These are phyloP conservation scores for Aspergillus sp. DNA, from an alignment of 2,329 filamentous ascomycete species.

Conservation along the genomic window DNA sequence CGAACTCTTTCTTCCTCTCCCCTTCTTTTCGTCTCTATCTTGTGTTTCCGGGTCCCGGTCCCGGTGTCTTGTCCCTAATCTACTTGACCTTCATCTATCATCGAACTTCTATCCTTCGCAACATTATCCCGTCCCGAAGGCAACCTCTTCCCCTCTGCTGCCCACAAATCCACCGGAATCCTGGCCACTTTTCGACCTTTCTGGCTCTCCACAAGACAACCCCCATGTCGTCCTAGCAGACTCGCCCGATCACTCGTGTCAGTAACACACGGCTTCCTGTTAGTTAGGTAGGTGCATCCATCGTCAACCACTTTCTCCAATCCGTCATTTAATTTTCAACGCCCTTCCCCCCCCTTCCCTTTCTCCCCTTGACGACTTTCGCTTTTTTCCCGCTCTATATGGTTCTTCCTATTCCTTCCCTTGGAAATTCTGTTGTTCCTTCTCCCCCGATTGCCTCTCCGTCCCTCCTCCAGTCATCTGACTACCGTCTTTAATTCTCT, in stretches of 20 bases:
- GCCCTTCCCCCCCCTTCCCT: constrained; percentile 1
- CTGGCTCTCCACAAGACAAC: constrained; percentile 8
- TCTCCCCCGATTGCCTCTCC: constrained; percentile 5
- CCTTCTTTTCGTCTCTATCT: neutral
- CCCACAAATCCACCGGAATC: constrained; percentile 11
- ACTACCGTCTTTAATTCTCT: constrained; percentile 1
- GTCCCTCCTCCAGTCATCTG: constrained; percentile 4
- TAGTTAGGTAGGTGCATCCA: constrained; percentile 22
- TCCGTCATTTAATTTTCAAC: constrained; percentile 6
- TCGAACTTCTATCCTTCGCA: neutral
- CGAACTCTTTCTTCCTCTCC: constrained; percentile 3
- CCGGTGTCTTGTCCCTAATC: neutral
- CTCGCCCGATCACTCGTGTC: constrained; percentile 25
- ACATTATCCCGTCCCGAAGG: neutral
- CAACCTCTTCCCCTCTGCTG: constrained; percentile 1
- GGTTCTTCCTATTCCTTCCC: neutral
- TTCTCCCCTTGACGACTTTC: neutral
- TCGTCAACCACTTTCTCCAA: constrained; percentile 3
- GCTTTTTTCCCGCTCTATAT: neutral
- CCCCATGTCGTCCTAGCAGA: constrained; percentile 33
- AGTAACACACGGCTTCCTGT: constrained; percentile 29
- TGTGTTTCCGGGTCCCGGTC: too few relatives aligned
- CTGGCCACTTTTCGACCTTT: constrained; percentile 8
- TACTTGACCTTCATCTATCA: neutral
- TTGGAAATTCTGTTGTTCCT: constrained; percentile 3